Conservation (phyloP, 176 grass and related monocot species). For the Juncus effusus region DNA sequence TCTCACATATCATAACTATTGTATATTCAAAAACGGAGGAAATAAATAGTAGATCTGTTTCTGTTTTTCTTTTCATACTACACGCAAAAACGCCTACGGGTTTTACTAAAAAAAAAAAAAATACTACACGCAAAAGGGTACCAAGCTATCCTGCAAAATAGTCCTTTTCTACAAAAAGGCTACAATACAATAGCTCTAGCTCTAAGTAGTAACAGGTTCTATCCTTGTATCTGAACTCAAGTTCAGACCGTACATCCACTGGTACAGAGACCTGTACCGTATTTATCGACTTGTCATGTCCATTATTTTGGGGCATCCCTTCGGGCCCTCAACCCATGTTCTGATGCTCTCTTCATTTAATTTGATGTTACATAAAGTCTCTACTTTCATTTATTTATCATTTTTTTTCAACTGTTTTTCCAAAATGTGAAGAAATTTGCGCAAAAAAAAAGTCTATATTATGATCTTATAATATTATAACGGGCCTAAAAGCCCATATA, state of each 20-base stretch:
- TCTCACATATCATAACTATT: too few relatives aligned
- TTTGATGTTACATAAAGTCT: too few relatives aligned
- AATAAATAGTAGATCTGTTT: too few relatives aligned
- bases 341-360: too few relatives aligned
- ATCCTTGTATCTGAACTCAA: slow-evolving; percentile 10
- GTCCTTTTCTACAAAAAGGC: background rate
- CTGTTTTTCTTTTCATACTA: too few relatives aligned
- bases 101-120: too few relatives aligned
- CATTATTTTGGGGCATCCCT: background rate
- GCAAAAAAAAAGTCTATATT: too few relatives aligned
- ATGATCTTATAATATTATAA: too few relatives aligned
- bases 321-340: too few relatives aligned
- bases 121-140: slow-evolving; percentile 27
- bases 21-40: too few relatives aligned
- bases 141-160: background rate
- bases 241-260: background rate
- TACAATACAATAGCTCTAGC: background rate
- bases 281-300: slow-evolving; percentile 12
- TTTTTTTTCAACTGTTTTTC: background rate
- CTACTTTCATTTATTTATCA: background rate
- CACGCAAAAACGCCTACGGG: too few relatives aligned
- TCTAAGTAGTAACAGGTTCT: slow-evolving; percentile 10
- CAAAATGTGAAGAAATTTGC: background rate
- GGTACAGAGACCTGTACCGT: slow-evolving; percentile 8
- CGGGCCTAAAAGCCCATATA: background rate